A percentile compares a stretch with the other conserved stretches of the same genome.
These are phyloP conservation scores for Aspergillus saccharolyticus DNA, from an alignment of 495 filamentous ascomycete genomes.

Conservation along the genomic window DNA sequence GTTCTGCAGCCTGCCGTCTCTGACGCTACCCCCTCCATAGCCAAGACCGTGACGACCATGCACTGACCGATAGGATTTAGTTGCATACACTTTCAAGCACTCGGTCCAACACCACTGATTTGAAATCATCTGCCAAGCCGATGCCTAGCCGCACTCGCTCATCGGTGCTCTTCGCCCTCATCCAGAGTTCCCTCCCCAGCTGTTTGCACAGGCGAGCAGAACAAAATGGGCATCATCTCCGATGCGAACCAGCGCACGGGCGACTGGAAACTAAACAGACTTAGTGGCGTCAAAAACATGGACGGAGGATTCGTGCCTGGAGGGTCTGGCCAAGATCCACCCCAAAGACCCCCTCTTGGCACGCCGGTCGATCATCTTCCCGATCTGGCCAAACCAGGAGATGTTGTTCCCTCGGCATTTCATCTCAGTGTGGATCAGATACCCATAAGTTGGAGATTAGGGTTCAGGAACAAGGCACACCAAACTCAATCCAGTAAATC, in stretches of 20 bases:
- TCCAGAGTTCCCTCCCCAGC: neutral
- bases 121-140: neutral
- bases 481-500: neutral
- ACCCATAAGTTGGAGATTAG: neutral
- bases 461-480: neutral
- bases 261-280: neutral
- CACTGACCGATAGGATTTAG: too few relatives aligned
- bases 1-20: conserved; percentile 1
- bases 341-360: neutral
- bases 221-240: neutral
- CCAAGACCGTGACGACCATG: neutral
- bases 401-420: neutral
- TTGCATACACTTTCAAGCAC: neutral
- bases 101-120: neutral
- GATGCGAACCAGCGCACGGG: neutral
- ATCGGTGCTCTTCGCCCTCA: neutral
- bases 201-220: neutral
- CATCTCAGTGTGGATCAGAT: neutral
- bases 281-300: conserved; percentile 4
- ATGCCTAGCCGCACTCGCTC: neutral
- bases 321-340: neutral
- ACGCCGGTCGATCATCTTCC: neutral
- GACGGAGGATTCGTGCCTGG: neutral
- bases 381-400: neutral
- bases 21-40: neutral